Base-by-base conservation (phyloP, 208 protist genomes). In the Crithidia expoeki region DNA sequence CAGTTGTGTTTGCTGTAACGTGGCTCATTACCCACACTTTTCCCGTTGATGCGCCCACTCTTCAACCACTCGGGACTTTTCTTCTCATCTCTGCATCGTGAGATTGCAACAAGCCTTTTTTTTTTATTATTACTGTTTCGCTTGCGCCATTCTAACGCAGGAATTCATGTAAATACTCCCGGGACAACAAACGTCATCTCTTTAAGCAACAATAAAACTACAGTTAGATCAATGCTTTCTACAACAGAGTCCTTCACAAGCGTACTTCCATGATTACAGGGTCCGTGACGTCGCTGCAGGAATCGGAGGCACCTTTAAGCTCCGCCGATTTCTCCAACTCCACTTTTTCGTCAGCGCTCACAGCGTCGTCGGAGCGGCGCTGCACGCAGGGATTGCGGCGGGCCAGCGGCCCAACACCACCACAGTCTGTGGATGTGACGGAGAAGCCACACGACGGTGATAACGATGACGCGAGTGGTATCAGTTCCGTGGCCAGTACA, bases 381-480 rank as follows among this genome's bases (percentile, higher is more conserved):
- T 27, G 28, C 33, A 36, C 46, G 14, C 2, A 30, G 4, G 44
- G 52, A 4, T 68, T 30, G 4, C 47, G 36, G 1, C 46, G 44
- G 2, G 1, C 30, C 14, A 36, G 42, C 19, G 30, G 28, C 12
- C 10, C 36, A 4, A 36, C 53, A 7, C 64, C 64, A n/a, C 62
- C 38, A 17, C 70, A 55, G 4, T 76, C 70, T 3, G 46, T 65
- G 21, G 70, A 76, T 5, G 47, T 44, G 12, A 76, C 70, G n/a
- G 70, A 70, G 53, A 49, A 17, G 16, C 70, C 70, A 7, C 53
- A 52, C 25, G 25, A 21, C 11, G 69, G 50, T 5, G 30, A 17
- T 27, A 28, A 65, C n/a, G 46, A 74, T 12, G 12, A 52, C 12
- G 47, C 17, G 14, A 67, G 60, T 23, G 53, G 32, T n/a, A 21